Conservation (phyloP, 768 basidiomycete genomes). For the Hygrocybe punicea region DNA sequence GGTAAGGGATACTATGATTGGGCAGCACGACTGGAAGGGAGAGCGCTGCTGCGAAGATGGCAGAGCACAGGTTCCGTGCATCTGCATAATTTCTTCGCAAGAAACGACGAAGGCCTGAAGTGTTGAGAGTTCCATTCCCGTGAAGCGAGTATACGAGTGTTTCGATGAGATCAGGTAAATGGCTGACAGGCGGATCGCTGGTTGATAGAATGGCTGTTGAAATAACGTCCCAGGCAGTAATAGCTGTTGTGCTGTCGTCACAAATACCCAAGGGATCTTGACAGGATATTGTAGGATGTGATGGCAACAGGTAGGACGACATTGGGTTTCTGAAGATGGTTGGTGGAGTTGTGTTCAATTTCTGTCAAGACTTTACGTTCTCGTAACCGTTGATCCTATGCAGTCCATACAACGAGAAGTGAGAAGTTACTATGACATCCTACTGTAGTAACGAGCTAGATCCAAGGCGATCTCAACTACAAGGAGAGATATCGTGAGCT, state of each 20-base stretch:
- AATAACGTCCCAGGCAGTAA: slow-evolving; percentile 28
- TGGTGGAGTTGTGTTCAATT: too few species aligned
- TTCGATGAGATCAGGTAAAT: slow-evolving; percentile 28
- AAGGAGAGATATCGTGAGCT: background rate
- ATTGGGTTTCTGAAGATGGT: too few species aligned
- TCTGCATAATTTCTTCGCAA: slow-evolving; percentile 16
- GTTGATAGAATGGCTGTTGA: slow-evolving; percentile 19
- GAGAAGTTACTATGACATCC: too few species aligned
- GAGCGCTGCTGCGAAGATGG: slow-evolving; percentile 27
- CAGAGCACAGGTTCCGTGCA: background rate
- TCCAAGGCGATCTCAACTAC: background rate
- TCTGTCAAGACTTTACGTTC: too few species aligned
- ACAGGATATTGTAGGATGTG: slow-evolving; percentile 20
- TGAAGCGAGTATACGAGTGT: slow-evolving; percentile 34
- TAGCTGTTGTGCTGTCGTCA: slow-evolving; percentile 20
- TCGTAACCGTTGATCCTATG: too few species aligned
- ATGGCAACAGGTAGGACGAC: slow-evolving; percentile 25
- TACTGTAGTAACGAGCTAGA: too few species aligned
- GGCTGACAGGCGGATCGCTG: background rate
- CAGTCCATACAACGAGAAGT: too few species aligned
- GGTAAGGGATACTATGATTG: slow-evolving; percentile 19
- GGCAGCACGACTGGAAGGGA: slow-evolving; percentile 28
- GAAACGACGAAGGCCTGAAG: slow-evolving; percentile 18
- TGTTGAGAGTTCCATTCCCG: slow-evolving; percentile 26
- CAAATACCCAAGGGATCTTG: slow-evolving; percentile 31